Percentiles rank a stretch among this genome's conserved stretches.
These are phyloP conservation scores for Neoascochyta sp. DNA, from an alignment of 2,329 filamentous ascomycete species.

Conservation along the genomic window DNA sequence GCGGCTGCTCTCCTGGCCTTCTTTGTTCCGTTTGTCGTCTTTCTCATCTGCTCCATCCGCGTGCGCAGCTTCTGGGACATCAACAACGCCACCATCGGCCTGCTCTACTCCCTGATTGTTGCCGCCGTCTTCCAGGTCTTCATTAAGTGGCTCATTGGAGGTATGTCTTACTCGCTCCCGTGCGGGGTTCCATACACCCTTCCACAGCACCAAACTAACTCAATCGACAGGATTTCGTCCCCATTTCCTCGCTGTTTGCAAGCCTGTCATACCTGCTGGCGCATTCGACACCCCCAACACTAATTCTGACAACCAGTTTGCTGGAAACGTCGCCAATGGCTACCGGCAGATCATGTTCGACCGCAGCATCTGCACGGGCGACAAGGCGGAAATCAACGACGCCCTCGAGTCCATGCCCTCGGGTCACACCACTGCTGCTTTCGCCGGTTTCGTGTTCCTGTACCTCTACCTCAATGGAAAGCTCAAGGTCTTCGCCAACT, in stretches of 20 bases:
- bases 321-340: conserved; percentile 47
- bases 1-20: conserved; percentile 62
- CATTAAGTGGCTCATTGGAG: conserved; percentile 71
- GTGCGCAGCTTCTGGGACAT: conserved; percentile 52
- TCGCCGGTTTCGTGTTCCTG: conserved; percentile 67
- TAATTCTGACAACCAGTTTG: conserved; percentile 49
- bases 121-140: conserved; percentile 75
- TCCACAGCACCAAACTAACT: neutral
- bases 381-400: conserved; percentile 63
- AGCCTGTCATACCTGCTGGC: conserved; percentile 53
- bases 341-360: conserved; percentile 64
- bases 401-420: conserved; percentile 68
- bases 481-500: conserved; percentile 70
- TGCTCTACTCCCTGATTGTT: conserved; percentile 66
- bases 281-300: conserved; percentile 14
- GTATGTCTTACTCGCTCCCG: conserved; percentile 49
- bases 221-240: conserved; percentile 43
- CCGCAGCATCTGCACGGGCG: conserved; percentile 65
- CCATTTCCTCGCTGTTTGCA: conserved; percentile 68
- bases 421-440: conserved; percentile 70
- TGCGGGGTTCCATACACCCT: neutral
- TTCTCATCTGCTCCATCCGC: conserved; percentile 64
- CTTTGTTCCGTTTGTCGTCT: conserved; percentile 62
- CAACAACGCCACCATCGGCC: conserved; percentile 67
- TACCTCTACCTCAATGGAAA: conserved; percentile 75